Conservation (phyloP, 2,329 filamentous ascomycete genomes). For the Podosphaera fusca region DNA sequence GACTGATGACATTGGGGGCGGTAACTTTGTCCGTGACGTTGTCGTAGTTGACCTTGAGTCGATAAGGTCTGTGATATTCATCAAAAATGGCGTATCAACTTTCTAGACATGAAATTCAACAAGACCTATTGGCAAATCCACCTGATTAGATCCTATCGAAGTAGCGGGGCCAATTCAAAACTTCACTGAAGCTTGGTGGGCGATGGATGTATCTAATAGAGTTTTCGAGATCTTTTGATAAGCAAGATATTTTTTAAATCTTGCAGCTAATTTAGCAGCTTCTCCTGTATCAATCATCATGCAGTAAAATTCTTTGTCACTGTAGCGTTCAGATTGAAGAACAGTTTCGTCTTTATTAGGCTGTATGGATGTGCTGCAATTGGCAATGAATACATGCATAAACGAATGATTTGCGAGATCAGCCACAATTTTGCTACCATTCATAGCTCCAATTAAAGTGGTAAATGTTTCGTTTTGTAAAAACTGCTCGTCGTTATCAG, state of each 20-base stretch:
- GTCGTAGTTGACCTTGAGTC: not conserved
- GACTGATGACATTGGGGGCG: not conserved
- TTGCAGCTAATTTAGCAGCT: not conserved
- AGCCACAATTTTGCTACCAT: not conserved
- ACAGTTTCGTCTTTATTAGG: too few species aligned
- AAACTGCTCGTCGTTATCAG: too few species aligned
- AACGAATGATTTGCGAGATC: not conserved
- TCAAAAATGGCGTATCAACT: not conserved
- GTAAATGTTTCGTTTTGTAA: too few species aligned
- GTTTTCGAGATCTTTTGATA: not conserved
- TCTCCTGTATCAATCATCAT: constrained; percentile 1
- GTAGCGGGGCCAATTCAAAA: not conserved
- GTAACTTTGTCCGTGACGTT: not conserved
- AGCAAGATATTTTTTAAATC: not conserved
- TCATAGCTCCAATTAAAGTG: not conserved
- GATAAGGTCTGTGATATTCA: not conserved
- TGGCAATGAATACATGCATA: too few species aligned
- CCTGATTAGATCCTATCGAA: not conserved
- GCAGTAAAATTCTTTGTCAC: not conserved
- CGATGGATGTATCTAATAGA: not conserved
- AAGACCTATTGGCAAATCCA: not conserved
- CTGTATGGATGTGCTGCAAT: too few species aligned
- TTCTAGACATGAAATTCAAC: constrained; percentile 1
- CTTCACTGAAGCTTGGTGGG: not conserved
- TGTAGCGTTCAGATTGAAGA: not conserved